Evolutionary conservation across 2,329 filamentous ascomycete genomes (phyloP), one percentile per base, ranked within the genome.

Genomic region (Colletotrichum tofieldiae): DNA sequence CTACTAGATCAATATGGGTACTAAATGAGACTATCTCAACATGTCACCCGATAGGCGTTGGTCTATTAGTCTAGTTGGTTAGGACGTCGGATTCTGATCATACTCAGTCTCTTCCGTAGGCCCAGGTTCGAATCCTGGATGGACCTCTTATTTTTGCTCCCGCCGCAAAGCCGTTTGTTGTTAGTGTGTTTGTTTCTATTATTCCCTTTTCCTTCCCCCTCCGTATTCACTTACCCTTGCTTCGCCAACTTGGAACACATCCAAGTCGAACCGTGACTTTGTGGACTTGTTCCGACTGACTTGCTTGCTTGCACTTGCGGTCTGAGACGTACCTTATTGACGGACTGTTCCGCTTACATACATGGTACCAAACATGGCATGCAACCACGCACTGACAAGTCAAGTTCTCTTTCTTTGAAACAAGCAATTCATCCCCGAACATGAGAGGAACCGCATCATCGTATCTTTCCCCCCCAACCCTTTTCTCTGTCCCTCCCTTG

Each of bases 1-100:
- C 14, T 8, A 23, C 3, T 5, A 23, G 4, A 37, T 9, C 2
- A 16, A 23, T 54, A 56, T 37, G 5, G 7, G 14, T 3, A 1
- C 20, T 0, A 1, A 8, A 35, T 20, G 0, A 0, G 7, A 1
- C 6, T 3, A 1, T 18, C 1, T 7, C n/a, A 14, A 1, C 39
- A 43, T 16, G 9, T 4, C 29, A 6, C 23, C 6, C 5, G 47
- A 32, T 52, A 51, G 41, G 14, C 23, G 18, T 1, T 1, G 69
- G 70, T 72, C 70, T 69, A 72, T 72, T 72, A 72, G 70, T 72
- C 70, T 72, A 72, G 70, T 72, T 72, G 70, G 70, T 72, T 72
- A 72, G 70, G 65, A 72, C 70, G 70, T 72, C 70, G 70, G 70
- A 72, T 72, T 72, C 70, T 72, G 70, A 72, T 45, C 14, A n/a